These are phyloP conservation scores for Dictyostelium capitatum DNA, from an alignment of 78 protist genomes.

Conservation along the genomic window DNA sequence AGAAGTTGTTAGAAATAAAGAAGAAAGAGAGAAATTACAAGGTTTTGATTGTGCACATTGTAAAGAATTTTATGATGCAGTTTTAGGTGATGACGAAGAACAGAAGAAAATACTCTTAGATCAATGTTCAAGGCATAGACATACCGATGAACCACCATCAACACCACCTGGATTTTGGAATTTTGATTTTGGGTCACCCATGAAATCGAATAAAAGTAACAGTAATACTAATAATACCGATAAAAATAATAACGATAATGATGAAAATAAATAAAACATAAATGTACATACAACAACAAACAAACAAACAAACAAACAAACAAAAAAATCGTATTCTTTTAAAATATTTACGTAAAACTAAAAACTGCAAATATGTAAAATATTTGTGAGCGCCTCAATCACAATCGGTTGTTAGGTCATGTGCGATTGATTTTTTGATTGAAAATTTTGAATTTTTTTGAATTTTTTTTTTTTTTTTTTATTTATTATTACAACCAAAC, in stretches of 20 bases:
- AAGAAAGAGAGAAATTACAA: conserved; percentile 51
- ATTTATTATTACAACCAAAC: too few relatives aligned
- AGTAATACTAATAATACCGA: neutral
- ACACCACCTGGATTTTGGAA: conserved; percentile 76
- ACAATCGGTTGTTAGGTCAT: too few relatives aligned
- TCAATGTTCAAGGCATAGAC: conserved; percentile 67
- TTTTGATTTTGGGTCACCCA: conserved; percentile 33
- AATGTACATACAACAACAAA: too few relatives aligned
- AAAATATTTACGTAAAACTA: too few relatives aligned
- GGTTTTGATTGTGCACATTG: conserved; percentile 75
- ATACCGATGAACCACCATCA: conserved; percentile 34
- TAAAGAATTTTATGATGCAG: conserved; percentile 79
- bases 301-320: too few relatives aligned
- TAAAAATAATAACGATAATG: neutral
- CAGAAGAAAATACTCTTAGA: conserved; percentile 30
- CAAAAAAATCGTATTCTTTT: too few relatives aligned
- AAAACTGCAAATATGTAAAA: too few relatives aligned
- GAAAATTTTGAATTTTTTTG: too few relatives aligned
- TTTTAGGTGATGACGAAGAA: conserved; percentile 44
- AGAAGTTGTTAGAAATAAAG: conserved; percentile 48
- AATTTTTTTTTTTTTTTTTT: too few relatives aligned
- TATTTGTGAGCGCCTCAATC: too few relatives aligned
- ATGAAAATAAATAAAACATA: too few relatives aligned
- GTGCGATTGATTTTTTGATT: too few relatives aligned
- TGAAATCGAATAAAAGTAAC: neutral